Evolutionary conservation across 106 monocot species (phyloP).

Genomic region (Dendrobium catenatum): DNA sequence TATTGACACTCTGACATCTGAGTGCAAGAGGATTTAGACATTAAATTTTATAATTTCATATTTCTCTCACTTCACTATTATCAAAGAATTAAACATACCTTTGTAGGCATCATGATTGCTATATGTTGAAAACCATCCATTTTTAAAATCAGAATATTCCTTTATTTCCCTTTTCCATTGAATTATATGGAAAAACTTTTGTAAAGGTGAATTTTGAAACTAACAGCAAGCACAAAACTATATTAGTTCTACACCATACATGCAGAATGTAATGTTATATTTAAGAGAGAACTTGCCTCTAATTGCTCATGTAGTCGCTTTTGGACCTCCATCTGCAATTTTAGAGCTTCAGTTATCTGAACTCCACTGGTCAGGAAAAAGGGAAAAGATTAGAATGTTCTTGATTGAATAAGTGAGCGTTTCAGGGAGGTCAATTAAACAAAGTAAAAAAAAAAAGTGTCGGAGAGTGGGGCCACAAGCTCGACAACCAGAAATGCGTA

Average conservation of each 20-base stretch:
- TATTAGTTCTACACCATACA: not conserved
- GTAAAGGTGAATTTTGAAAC: not conserved
- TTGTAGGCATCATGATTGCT: not conserved
- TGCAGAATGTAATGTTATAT: not conserved
- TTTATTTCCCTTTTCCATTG: not conserved
- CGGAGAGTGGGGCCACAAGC: not conserved
- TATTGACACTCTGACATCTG: not conserved
- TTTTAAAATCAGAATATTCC: not conserved
- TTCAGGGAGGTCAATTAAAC: not conserved
- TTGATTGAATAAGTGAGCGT: not conserved
- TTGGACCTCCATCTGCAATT: constrained; percentile 34
- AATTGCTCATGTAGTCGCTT: constrained; percentile 26
- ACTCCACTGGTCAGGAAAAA: constrained; percentile 15
- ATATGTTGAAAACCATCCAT: not conserved
- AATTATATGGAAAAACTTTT: not conserved
- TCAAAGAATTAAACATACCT: not conserved
- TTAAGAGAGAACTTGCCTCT: constrained; percentile 13
- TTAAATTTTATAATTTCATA: not conserved
- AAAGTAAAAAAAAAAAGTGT: not conserved
- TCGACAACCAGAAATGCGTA: too few species aligned
- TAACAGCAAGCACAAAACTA: not conserved
- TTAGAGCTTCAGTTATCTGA: constrained; percentile 30
- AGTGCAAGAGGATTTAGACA: not conserved
- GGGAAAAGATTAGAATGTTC: not conserved
- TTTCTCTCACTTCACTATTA: not conserved